Evolutionary conservation across 441 rosid genomes (phyloP).

Genomic region (Flueggea neowawraea): DNA sequence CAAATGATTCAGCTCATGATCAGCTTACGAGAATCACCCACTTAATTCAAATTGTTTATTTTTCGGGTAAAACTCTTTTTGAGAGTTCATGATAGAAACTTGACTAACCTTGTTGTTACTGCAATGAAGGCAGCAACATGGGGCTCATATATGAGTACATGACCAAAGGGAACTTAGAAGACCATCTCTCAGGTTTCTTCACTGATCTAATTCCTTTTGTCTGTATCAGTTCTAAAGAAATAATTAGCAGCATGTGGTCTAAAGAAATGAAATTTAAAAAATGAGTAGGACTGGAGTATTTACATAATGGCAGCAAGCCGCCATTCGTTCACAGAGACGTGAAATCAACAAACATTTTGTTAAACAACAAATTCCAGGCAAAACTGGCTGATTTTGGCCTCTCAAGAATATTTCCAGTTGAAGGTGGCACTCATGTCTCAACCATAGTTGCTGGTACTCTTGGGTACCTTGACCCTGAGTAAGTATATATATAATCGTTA

Average conservation of each 20-base stretch:
- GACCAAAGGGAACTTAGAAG: too few relatives aligned
- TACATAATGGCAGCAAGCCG: constrained; percentile 36
- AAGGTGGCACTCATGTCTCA: constrained; percentile 21
- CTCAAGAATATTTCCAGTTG: constrained; percentile 24
- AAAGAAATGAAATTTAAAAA: not conserved
- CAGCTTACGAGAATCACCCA: too few relatives aligned
- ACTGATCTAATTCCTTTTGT: constrained; percentile 32
- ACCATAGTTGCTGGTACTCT: constrained; percentile 34
- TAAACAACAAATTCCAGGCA: constrained; percentile 29
- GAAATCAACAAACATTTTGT: constrained; percentile 40
- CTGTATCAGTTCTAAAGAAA: not conserved
- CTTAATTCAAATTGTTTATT: too few relatives aligned
- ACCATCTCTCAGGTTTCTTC: too few relatives aligned
- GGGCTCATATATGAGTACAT: too few relatives aligned
- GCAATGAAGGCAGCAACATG: too few relatives aligned
- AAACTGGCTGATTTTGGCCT: constrained; percentile 43
- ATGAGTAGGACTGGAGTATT: constrained; percentile 37
- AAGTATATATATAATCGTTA: constrained; percentile 5
- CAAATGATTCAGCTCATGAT: too few relatives aligned
- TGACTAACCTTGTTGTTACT: too few relatives aligned
- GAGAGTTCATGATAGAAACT: too few relatives aligned
- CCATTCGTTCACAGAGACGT: constrained; percentile 41
- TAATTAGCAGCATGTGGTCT: not conserved
- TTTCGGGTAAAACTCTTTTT: too few relatives aligned
- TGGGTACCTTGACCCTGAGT: constrained; percentile 44